phyloP scores from a whole-genome alignment of 257 asterid species.

The Solanum chmielewskii region DNA sequence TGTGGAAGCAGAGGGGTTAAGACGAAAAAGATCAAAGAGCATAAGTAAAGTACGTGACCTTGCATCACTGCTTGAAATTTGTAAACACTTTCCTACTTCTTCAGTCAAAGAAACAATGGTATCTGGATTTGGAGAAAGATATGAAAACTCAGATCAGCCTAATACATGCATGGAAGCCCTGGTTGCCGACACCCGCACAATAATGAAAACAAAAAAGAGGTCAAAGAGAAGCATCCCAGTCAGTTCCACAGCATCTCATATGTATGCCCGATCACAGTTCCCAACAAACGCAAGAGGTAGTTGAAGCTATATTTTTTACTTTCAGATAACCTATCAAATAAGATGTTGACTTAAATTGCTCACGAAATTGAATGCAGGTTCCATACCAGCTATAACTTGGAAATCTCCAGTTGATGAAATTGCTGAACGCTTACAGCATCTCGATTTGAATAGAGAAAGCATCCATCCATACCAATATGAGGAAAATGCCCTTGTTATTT shows the following conservation, averaged over 20 bases:
- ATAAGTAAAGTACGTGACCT: conserved; percentile 33
- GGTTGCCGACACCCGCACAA: conserved; percentile 33
- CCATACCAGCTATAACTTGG: conserved; percentile 44
- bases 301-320: background rate
- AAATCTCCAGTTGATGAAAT: conserved; percentile 37
- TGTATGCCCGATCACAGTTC: conserved; percentile 15
- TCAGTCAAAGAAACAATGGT: conserved; percentile 15
- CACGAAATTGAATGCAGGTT: conserved; percentile 36
- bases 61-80: conserved; percentile 29
- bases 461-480: conserved; percentile 14
- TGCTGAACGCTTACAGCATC: conserved; percentile 35
- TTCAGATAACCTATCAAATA: background rate
- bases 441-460: conserved; percentile 34
- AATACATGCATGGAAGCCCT: conserved; percentile 44
- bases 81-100: conserved; percentile 21
- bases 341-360: background rate
- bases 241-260: conserved; percentile 25
- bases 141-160: conserved; percentile 19
- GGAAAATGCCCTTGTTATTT: conserved; percentile 60
- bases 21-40: conserved; percentile 46
- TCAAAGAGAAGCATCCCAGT: conserved; percentile 36
- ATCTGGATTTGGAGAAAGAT: background rate
- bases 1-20: conserved; percentile 24
- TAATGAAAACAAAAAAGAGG: conserved; percentile 42
- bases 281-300: conserved; percentile 28